A percentile compares a stretch with the other conserved stretches of the same genome.
These are phyloP conservation scores for Physcomitrellopsis africana DNA, from an alignment of 225 moss, liverwort and hornwort species.

Conservation along the genomic window DNA sequence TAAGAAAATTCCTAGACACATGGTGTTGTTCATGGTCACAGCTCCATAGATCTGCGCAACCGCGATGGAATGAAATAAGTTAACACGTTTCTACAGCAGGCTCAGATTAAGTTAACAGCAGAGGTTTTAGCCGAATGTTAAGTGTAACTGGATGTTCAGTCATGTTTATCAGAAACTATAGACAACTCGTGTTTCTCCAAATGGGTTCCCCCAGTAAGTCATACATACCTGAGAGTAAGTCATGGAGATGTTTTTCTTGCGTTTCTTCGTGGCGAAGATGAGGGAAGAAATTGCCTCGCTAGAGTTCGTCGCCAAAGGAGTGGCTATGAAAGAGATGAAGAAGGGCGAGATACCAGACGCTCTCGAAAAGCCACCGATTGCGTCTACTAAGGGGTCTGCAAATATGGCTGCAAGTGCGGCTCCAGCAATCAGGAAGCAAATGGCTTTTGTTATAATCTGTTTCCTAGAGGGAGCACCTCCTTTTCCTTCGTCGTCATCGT, in stretches of 20 bases:
- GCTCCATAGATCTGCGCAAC: slow-evolving; percentile 82
- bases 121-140: neutral
- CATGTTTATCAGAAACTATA: too few species aligned
- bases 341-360: slow-evolving; percentile 93
- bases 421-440: slow-evolving; percentile 65
- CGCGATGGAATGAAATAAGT: neutral
- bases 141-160: too few species aligned
- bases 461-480: slow-evolving; percentile 27
- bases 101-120: neutral
- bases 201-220: neutral
- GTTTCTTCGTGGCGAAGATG: slow-evolving; percentile 73
- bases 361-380: slow-evolving; percentile 81
- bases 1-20: slow-evolving; percentile 92
- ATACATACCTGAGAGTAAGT: slow-evolving; percentile 81
- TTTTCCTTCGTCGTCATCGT: slow-evolving; percentile 46
- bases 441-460: slow-evolving; percentile 54
- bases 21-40: slow-evolving; percentile 98
- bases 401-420: slow-evolving; percentile 78
- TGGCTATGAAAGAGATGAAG: slow-evolving; percentile 96
- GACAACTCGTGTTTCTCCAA: neutral
- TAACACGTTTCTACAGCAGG: neutral
- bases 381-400: slow-evolving; percentile 87
- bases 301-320: slow-evolving; percentile 93
- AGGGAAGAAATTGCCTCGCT: slow-evolving; percentile 94
- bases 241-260: slow-evolving; percentile 91